A percentile compares a stretch with the other conserved stretches of the same genome.
Evolutionary conservation across 768 basidiomycete species (phyloP).

Genomic region (Kwoniella dendrophila): DNA sequence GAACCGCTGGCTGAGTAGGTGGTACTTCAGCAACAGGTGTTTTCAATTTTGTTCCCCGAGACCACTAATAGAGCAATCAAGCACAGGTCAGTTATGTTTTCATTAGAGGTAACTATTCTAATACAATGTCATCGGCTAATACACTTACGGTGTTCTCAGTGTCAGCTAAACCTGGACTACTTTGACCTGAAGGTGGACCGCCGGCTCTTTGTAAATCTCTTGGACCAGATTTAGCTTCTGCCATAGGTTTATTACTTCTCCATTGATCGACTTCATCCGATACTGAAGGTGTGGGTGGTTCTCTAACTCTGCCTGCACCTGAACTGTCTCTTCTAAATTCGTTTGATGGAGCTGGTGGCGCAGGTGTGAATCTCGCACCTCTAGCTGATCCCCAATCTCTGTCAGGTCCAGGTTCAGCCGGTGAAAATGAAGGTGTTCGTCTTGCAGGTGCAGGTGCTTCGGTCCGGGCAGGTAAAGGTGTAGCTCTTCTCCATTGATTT

Average conservation of each 20-base stretch:
- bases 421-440: conserved; percentile 35
- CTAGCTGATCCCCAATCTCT: conserved; percentile 56
- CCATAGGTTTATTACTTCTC: conserved; percentile 48
- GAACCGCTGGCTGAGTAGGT: conserved; percentile 24
- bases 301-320: conserved; percentile 38
- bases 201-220: conserved; percentile 57
- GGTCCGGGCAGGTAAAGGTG: conserved; percentile 66
- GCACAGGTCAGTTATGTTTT: neutral
- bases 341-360: conserved; percentile 25
- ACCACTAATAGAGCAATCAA: conserved; percentile 51
- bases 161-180: conserved; percentile 62
- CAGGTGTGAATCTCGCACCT: conserved; percentile 56
- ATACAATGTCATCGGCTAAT: neutral
- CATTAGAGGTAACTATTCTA: no score
- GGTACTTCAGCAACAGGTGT: conserved; percentile 38
- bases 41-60: conserved; percentile 51
- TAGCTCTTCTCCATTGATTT: conserved; percentile 81
- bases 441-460: conserved; percentile 45
- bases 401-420: conserved; percentile 41
- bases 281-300: conserved; percentile 27
- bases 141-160: conserved; percentile 65
- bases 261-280: conserved; percentile 50
- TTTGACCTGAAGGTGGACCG: conserved; percentile 22
- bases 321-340: conserved; percentile 39
- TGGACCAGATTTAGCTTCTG: conserved; percentile 45